Evolutionary conservation across 2,329 filamentous ascomycete species (phyloP).

Genomic region (Capronia americana): DNA sequence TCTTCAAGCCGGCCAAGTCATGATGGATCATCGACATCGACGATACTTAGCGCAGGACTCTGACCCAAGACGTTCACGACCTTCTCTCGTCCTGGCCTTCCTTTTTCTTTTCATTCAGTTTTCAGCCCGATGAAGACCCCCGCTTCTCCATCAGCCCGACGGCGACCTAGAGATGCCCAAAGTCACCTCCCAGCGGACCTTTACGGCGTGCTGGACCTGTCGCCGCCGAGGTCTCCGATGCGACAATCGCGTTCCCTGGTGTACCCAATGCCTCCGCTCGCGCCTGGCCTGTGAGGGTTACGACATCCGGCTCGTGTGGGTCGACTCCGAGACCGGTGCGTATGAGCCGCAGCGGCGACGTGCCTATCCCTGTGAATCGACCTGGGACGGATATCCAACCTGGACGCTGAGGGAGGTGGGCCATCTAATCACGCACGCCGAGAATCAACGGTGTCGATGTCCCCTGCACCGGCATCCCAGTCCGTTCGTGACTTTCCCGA

Average conservation of each 20-base stretch:
- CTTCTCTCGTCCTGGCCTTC: constrained; percentile 16
- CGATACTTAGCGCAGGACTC: too few species aligned
- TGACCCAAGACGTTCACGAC: too few species aligned
- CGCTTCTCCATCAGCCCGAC: not conserved
- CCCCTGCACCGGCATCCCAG: constrained; percentile 9
- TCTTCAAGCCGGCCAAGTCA: constrained; percentile 15
- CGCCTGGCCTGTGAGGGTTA: constrained; percentile 26
- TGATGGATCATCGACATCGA: constrained; percentile 15
- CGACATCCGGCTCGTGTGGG: constrained; percentile 25
- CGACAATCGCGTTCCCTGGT: constrained; percentile 17
- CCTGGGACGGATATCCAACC: constrained; percentile 20
- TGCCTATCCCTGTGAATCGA: constrained; percentile 25
- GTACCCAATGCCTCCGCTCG: constrained; percentile 20
- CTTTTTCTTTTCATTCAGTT: not conserved
- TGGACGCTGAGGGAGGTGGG: constrained; percentile 19
- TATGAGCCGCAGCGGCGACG: constrained; percentile 21
- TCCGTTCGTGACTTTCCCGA: constrained; percentile 19
- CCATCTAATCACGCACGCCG: constrained; percentile 19
- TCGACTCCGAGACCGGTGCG: constrained; percentile 19
- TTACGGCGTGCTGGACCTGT: constrained; percentile 29
- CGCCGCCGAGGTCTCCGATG: constrained; percentile 26
- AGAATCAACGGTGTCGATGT: constrained; percentile 20
- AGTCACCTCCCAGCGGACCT: constrained; percentile 20
- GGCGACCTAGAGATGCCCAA: constrained; percentile 20
- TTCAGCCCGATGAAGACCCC: not conserved